phyloP scores from a whole-genome alignment of 2,329 filamentous ascomycete species.

The Alternaria sp. region DNA sequence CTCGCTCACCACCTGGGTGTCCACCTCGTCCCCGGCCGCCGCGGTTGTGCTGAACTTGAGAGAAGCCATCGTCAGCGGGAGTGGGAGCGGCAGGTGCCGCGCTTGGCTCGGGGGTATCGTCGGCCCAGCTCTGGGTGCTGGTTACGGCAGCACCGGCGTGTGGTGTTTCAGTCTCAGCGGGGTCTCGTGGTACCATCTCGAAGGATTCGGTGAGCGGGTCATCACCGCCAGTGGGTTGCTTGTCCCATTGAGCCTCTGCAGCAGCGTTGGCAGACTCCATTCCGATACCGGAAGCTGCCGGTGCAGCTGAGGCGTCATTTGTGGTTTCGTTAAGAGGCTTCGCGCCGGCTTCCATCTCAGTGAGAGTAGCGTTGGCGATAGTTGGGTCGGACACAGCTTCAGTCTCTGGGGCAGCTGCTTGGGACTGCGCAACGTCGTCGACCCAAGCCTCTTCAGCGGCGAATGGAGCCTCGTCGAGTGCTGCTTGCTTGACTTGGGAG shows the following conservation, averaged over 20 bases:
- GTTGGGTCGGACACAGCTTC: slow-evolving; percentile 68
- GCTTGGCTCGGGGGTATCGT: slow-evolving; percentile 66
- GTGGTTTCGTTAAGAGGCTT: slow-evolving; percentile 42
- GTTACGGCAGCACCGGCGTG: slow-evolving; percentile 62
- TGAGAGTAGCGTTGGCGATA: slow-evolving; percentile 71
- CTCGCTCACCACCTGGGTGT: slow-evolving; percentile 56
- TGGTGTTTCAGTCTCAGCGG: slow-evolving; percentile 76
- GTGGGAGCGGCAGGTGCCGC: slow-evolving; percentile 39
- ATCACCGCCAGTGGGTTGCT: slow-evolving; percentile 57
- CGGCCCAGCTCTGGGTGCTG: slow-evolving; percentile 82
- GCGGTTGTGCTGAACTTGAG: slow-evolving; percentile 65
- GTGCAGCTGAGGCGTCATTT: slow-evolving; percentile 38
- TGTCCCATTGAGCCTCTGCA: slow-evolving; percentile 74
- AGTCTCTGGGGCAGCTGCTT: slow-evolving; percentile 49
- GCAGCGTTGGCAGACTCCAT: slow-evolving; percentile 60
- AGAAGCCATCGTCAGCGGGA: slow-evolving; percentile 71
- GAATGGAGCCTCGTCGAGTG: slow-evolving; percentile 61
- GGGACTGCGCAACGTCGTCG: slow-evolving; percentile 58
- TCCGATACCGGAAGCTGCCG: slow-evolving; percentile 52
- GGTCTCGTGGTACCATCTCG: slow-evolving; percentile 78
- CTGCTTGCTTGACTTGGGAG: slow-evolving; percentile 66
- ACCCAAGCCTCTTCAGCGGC: slow-evolving; percentile 61
- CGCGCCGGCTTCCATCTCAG: slow-evolving; percentile 66
- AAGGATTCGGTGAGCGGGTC: slow-evolving; percentile 70
- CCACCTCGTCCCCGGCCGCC: slow-evolving; percentile 61